phyloP scores from a whole-genome alignment of 768 basidiomycete species.

The Cubamyces lactineus region DNA sequence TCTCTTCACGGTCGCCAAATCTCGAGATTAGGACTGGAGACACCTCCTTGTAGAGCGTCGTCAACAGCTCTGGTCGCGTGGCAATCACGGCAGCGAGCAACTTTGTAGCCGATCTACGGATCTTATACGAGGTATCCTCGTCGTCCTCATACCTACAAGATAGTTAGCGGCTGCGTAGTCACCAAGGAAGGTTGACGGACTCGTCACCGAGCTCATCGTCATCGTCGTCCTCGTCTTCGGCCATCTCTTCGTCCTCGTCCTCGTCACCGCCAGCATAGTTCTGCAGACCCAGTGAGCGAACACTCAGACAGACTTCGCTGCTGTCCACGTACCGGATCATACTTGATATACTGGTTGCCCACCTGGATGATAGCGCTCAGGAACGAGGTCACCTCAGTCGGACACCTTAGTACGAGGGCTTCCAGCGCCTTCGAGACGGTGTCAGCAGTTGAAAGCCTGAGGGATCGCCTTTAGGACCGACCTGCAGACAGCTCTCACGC shows the following conservation, averaged over 20 bases:
- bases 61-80: constrained; percentile 87
- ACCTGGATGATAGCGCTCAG: constrained; percentile 67
- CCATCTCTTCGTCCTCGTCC: constrained; percentile 64
- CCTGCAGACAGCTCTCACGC: constrained; percentile 80
- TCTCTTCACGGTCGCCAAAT: constrained; percentile 94
- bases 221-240: constrained; percentile 73
- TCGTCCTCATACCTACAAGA: constrained; percentile 87
- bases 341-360: constrained; percentile 82
- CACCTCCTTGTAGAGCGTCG: constrained; percentile 78
- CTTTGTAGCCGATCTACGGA: constrained; percentile 92
- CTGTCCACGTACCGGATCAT: constrained; percentile 76
- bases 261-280: constrained; percentile 79
- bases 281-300: constrained; percentile 37
- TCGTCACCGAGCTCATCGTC: constrained; percentile 73
- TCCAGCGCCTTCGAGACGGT: constrained; percentile 69
- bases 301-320: background rate
- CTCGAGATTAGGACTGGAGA: constrained; percentile 89
- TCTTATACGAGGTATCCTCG: constrained; percentile 98
- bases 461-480: constrained; percentile 29
- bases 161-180: background rate
- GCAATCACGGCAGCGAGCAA: constrained; percentile 82
- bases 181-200: constrained; percentile 40
- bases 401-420: constrained; percentile 80
- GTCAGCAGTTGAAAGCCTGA: background rate
- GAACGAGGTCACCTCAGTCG: constrained; percentile 78